Base-by-base conservation (phyloP, 192 early-diverging fungal species). In the Coemansia sp. region DNA sequence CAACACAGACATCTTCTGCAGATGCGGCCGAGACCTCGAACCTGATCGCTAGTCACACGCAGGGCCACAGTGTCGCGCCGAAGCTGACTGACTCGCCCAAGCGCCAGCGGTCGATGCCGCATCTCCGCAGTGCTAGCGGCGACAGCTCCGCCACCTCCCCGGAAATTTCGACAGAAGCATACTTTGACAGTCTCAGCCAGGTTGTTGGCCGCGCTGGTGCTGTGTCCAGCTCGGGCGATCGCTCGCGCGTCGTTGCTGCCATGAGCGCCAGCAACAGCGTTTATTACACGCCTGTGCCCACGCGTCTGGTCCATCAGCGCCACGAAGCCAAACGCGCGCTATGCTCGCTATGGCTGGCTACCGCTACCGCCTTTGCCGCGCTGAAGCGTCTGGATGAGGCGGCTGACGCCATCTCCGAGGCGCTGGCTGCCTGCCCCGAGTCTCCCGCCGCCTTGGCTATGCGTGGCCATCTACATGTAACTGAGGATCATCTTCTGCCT, bases 21-120 rank as follows among this genome's bases (percentile, higher is more conserved):
- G 29, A 58, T 50, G 46, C 55, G 59, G 33, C 59, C 59, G 31
- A 27, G 51, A n/a, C 27, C 1, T 22, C 54, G 10, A 14, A 1
- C 19, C 6, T 22, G 54, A 36, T 4, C 54, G 66, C 53, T 60
- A 20, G 21, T 29, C 59, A 14, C 54, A 56, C 59, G 33, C 33
- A 30, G 24, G 24, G 9, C 23, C 27, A 6, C 55, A 66, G 17
- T 7, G 19, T 55, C 4, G 54, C n/a, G 11, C 27, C 59, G 2
- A 33, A 51, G 25, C 25, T 31, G 6, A 1, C 58, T 4, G 63
- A 30, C 27, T 46, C 51, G 63, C 70, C 71, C 32, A 70, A 70
- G 64, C 79, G 79, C 19, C 79, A 76, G 60, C 70, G 74, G 21
- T 82, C 79, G 36, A 82, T 82, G 79, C 79, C 79, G 20, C 79